Evolutionary conservation across 1,284 basidiomycete genomes (phyloP), one percentile per base, ranked within the genome.

Genomic region (Rugosomyces carneus): DNA sequence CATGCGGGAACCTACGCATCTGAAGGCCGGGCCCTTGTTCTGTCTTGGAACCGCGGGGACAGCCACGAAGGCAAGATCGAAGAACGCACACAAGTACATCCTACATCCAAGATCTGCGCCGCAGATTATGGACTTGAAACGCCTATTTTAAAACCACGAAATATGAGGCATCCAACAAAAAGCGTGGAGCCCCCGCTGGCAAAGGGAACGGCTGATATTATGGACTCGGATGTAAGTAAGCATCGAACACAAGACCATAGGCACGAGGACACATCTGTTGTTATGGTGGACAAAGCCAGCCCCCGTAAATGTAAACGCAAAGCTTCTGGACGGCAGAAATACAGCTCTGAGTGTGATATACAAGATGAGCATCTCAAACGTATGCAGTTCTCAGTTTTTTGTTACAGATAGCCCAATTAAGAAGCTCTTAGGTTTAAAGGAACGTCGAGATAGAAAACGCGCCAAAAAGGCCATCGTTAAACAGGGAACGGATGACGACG

Each of bases 121-220:
- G 20, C 36, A n/a, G 42, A 60, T 10, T 67, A 69, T 52, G 71
- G 70, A 1, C 78, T 83, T 53, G 72, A 67, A 24, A 83, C 80
- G 2, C 81, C 80, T 8, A 57, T 82, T n/a, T 63, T 83, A 38
- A 76, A 71, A 51, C 67, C 80, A 34, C 70, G 81, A 11, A 56
- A 59, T 21, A 23, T 40, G 35, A 40, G 40, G 23, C 50, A 27
- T 19, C 13, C 24, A 5, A 11, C 15, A 36, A 16, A 39, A 20
- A 40, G 11, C 3, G 19, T 20, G 10, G 27, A 44, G 29, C 19
- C 9, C 1, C 6, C 43, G 2, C 18, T 19, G 0, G 16, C 10
- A 10, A 42, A 40, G 13, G 32, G 23, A 1, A 18, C 27, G 23
- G 8, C 24, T 1, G 19, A 19, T 7, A 32, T n/a, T n/a, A n/a